phyloP scores from a whole-genome alignment of 2,329 filamentous ascomycete species.

The Monosporascus sp. region DNA sequence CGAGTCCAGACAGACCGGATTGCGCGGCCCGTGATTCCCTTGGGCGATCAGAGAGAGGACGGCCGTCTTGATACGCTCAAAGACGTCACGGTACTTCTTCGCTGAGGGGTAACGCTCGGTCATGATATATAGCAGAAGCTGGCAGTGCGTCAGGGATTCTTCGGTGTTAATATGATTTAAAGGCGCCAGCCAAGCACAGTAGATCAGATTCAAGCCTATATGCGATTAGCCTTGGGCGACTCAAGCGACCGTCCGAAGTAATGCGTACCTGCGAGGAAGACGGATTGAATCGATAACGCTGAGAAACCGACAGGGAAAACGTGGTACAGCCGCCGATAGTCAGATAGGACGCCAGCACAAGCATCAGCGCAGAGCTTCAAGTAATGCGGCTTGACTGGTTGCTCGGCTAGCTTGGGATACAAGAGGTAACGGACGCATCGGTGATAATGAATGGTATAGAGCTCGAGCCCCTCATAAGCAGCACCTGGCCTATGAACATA shows the following conservation, averaged over 20 bases:
- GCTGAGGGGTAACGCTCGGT: conserved; percentile 27
- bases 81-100: conserved; percentile 26
- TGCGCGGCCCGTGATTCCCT: conserved; percentile 23
- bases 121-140: conserved; percentile 26
- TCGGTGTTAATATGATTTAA: conserved; percentile 18
- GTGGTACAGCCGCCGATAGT: conserved; percentile 23
- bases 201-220: conserved; percentile 22
- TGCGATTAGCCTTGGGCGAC: not conserved
- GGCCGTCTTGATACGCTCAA: conserved; percentile 25
- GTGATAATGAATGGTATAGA: conserved; percentile 27
- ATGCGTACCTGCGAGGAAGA: conserved; percentile 23
- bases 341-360: conserved; percentile 22
- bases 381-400: conserved; percentile 23
- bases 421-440: conserved; percentile 23
- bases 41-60: conserved; percentile 21
- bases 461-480: conserved; percentile 21
- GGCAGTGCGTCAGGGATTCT: conserved; percentile 22
- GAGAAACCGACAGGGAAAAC: conserved; percentile 26
- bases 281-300: conserved; percentile 25
- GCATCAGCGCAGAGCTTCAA: conserved; percentile 21
- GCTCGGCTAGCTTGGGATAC: conserved; percentile 23
- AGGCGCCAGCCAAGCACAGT: conserved; percentile 25
- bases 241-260: not conserved
- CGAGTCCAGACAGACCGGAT: conserved; percentile 21
- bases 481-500: conserved; percentile 21